These are phyloP conservation scores for Sanchytrium tribonematis DNA, from an alignment of 371 early-diverging fungal species.

Conservation along the genomic window DNA sequence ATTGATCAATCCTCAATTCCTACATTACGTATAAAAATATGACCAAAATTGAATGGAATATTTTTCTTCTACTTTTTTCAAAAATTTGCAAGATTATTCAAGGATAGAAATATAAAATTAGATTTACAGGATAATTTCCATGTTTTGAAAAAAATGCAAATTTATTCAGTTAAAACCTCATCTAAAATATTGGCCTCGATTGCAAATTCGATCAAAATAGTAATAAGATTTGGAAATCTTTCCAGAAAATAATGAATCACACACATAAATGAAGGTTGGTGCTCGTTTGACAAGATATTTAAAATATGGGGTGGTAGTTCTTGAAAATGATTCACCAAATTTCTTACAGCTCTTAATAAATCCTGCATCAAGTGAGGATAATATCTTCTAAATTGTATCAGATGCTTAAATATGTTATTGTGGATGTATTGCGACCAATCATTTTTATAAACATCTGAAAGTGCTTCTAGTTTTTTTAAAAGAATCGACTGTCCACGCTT, in stretches of 20 bases:
- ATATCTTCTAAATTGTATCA: constrained; percentile 69
- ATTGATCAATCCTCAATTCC: too few relatives aligned
- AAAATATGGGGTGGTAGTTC: background rate
- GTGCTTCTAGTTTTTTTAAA: background rate
- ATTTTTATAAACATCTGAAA: constrained; percentile 23
- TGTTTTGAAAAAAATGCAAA: too few relatives aligned
- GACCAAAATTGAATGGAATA: too few relatives aligned
- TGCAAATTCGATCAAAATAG: background rate
- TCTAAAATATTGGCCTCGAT: too few relatives aligned
- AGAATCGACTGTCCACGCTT: constrained; percentile 18
- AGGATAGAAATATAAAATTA: too few relatives aligned
- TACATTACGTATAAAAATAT: too few relatives aligned
- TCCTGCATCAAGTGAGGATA: constrained; percentile 53
- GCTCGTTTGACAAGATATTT: background rate
- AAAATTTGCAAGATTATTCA: too few relatives aligned
- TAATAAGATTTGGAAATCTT: background rate
- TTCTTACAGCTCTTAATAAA: constrained; percentile 62
- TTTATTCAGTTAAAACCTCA: too few relatives aligned
- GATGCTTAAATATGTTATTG: constrained; percentile 36
- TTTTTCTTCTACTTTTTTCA: too few relatives aligned
- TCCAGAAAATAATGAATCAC: background rate
- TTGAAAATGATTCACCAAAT: constrained; percentile 31
- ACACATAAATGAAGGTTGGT: background rate
- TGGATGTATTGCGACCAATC: constrained; percentile 66
- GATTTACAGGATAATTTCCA: too few relatives aligned